Percentiles rank a stretch among this genome's conserved stretches.
Conservation (phyloP, 2,329 filamentous ascomycete genomes). For the Aspergillus eucalypticola region DNA sequence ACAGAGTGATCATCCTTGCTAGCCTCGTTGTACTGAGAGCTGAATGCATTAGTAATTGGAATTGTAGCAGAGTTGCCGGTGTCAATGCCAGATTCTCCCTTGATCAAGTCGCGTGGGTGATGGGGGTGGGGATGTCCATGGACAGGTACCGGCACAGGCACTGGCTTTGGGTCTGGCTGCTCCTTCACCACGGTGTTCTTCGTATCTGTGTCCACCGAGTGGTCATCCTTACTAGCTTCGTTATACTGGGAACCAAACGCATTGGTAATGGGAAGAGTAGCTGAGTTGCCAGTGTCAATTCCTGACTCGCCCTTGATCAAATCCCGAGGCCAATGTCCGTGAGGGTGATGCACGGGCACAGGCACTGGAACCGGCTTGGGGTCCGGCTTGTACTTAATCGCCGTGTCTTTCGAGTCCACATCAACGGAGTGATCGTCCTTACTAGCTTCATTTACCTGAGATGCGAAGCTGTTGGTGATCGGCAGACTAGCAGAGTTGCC, state of each 20-base stretch:
- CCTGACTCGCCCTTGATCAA: conserved; percentile 26
- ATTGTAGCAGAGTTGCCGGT: conserved; percentile 19
- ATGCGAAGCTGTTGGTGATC: not conserved
- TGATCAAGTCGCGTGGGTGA: conserved; percentile 14
- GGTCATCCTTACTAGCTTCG: not conserved
- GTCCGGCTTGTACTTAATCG: not conserved
- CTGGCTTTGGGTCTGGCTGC: not conserved
- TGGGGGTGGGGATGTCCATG: not conserved
- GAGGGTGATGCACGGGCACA: not conserved
- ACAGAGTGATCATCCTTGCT: conserved; percentile 9
- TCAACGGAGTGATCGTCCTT: not conserved
- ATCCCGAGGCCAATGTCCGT: not conserved
- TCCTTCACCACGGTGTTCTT: not conserved
- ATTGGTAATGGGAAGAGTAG: not conserved
- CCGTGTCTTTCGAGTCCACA: not conserved
- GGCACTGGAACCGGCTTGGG: no score
- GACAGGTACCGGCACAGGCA: not conserved
- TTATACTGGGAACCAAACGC: not conserved
- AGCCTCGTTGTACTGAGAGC: not conserved
- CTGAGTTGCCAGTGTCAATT: conserved; percentile 18
- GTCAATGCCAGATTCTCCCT: conserved; percentile 24
- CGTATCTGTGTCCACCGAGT: not conserved
- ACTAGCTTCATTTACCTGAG: not conserved
- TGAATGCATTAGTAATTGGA: conserved; percentile 8
- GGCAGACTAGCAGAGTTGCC: conserved; percentile 15